Evolutionary conservation across 805 yeast species (phyloP).

Genomic region (Nakazawaea siamensis): DNA sequence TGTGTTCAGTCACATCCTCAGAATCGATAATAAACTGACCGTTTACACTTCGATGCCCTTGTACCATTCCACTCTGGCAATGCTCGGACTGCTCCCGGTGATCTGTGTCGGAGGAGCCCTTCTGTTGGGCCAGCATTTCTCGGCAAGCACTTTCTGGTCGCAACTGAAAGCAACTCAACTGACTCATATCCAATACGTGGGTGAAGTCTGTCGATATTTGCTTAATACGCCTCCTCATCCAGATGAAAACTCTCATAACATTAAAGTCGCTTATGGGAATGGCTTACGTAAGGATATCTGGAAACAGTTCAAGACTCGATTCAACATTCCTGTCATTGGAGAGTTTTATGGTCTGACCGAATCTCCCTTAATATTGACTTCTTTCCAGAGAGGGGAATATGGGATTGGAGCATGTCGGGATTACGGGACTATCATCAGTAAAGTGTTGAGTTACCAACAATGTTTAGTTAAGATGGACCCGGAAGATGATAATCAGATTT

Average conservation of each 20-base stretch:
- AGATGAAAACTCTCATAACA: conserved; percentile 53
- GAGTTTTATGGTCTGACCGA: conserved; percentile 95
- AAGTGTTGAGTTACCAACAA: conserved; percentile 44
- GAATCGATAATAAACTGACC: conserved; percentile 42
- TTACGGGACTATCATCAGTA: conserved; percentile 55
- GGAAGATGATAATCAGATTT: conserved; percentile 64
- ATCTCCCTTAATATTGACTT: conserved; percentile 82
- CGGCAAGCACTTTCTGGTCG: conserved; percentile 82
- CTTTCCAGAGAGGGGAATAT: conserved; percentile 64
- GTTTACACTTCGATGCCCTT: conserved; percentile 92
- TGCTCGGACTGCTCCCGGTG: conserved; percentile 69
- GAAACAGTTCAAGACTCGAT: conserved; percentile 69
- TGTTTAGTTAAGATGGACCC: conserved; percentile 69
- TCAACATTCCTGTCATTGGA: conserved; percentile 67
- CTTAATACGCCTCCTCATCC: conserved; percentile 58
- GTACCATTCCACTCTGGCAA: conserved; percentile 90
- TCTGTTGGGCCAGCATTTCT: conserved; percentile 73
- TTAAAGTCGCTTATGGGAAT: conserved; percentile 77
- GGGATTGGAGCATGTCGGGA: conserved; percentile 88
- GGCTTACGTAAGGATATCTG: conserved; percentile 88
- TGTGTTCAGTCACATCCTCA: conserved; percentile 62
- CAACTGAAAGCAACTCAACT: conserved; percentile 67
- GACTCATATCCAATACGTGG: conserved; percentile 86
- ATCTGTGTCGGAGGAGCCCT: conserved; percentile 60
- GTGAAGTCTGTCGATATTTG: conserved; percentile 87